Percentiles rank a stretch among this genome's conserved stretches.
Evolutionary conservation across 1,284 basidiomycete species (phyloP).

Genomic region (Heterobasidion parviporum): DNA sequence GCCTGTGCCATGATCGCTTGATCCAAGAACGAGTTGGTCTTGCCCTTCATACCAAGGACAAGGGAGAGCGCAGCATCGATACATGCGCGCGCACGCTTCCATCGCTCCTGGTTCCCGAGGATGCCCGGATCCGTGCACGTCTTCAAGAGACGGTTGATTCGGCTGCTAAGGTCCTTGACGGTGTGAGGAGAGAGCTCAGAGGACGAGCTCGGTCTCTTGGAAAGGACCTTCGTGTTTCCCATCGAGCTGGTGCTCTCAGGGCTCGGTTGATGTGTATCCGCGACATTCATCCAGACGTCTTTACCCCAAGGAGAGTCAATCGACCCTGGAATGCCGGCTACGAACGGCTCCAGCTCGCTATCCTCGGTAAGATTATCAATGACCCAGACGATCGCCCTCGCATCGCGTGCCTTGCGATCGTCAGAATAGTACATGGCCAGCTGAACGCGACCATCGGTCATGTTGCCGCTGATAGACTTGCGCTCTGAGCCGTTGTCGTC

Average conservation of each 20-base stretch:
- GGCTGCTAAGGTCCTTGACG: constrained; percentile 5
- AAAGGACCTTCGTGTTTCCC: neutral
- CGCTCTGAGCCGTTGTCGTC: neutral
- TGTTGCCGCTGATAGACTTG: neutral
- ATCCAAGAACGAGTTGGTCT: constrained; percentile 8
- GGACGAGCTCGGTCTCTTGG: neutral
- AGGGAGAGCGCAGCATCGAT: constrained; percentile 6
- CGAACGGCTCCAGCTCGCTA: constrained; percentile 9
- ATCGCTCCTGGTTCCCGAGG: constrained; percentile 1
- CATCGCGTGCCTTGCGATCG: neutral
- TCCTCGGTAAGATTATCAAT: constrained; percentile 10
- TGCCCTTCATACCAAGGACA: constrained; percentile 4
- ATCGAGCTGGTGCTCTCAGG: neutral
- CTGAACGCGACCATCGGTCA: neutral
- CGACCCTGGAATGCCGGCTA: constrained; percentile 7
- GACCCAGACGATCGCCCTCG: neutral
- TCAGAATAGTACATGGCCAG: neutral
- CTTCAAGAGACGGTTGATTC: constrained; percentile 7
- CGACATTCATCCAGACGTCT: constrained; percentile 5
- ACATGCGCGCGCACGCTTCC: constrained; percentile 8
- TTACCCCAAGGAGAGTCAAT: constrained; percentile 8
- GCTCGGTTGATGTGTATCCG: neutral
- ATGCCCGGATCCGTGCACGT: constrained; percentile 9
- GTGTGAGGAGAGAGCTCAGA: neutral
- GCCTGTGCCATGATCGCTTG: constrained; percentile 2